Base-by-base conservation (phyloP, 2,329 filamentous ascomycete species). In the Aureobasidium sp. region DNA sequence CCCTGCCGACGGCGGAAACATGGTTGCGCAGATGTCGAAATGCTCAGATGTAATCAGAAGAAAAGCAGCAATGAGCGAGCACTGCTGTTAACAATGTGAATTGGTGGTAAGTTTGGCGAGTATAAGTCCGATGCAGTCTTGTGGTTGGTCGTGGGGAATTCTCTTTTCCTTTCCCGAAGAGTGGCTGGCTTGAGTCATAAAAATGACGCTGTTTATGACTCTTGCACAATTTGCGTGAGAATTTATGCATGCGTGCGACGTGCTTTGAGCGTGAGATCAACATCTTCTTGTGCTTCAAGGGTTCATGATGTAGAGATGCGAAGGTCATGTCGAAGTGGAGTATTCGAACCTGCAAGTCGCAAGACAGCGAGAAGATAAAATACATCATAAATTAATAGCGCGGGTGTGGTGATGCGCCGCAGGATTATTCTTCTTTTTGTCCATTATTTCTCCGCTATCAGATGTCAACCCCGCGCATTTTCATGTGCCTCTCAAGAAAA, bases 1-100 rank as follows among this genome's bases (percentile, higher is more conserved):
- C 65, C 77, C 77, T 69, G 80, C 78, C 9, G 80, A 75, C 48
- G 81, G 81, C 41, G 81, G 81, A 69, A 82, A 81, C 78, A 81
- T 82, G 59, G 65, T 70, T 27, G 41, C 49, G 39, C 5, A 14
- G 6, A n/a, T 47, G 6, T 39, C 9, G 22, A 27, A 5, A 45
- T 36, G 14, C 20, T 15, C 37, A 17, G 34, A 41, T 41, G 9
- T 34, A 20, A 59, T 25, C 45, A 20, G 12, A 29, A 45, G 39
- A 17, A 22, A 45, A 11, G 7, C 52, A 56, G 37, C 29, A 57
- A 48, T 29, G 55, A 37, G 39, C 15, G 42, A 29, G n/a, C 29
- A 34, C 17, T 44, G 14, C 36, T 57, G 27, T 34, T 36, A 45
- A 20, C 29, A 36, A 45, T 44, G 39, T 12, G 11, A 31, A 6